A percentile compares a stretch with the other conserved stretches of the same genome.
Evolutionary conservation across 805 yeast genomes (phyloP).

Genomic region (Candida andamanensis): DNA sequence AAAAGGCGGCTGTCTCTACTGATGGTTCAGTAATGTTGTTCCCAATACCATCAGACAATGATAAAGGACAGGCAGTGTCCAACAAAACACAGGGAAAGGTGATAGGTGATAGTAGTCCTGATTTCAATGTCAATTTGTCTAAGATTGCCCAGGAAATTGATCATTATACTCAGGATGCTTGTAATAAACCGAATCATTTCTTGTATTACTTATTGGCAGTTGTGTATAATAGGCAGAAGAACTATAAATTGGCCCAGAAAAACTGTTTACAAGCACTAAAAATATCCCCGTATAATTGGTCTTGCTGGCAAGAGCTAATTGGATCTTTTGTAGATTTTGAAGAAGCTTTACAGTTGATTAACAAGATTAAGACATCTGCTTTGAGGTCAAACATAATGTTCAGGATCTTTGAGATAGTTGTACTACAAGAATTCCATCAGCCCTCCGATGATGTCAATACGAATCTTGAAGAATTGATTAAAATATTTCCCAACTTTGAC

Average conservation of each 20-base stretch:
- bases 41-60: conserved; percentile 16
- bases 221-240: conserved; percentile 57
- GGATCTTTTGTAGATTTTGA: conserved; percentile 57
- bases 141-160: conserved; percentile 39
- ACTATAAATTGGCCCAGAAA: conserved; percentile 55
- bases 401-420: conserved; percentile 57
- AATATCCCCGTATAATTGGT: conserved; percentile 84
- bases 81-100: conserved; percentile 2
- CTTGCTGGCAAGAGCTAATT: conserved; percentile 82
- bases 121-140: conserved; percentile 27
- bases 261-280: conserved; percentile 57
- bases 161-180: conserved; percentile 15
- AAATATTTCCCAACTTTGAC: conserved; percentile 65
- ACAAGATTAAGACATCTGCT: conserved; percentile 32
- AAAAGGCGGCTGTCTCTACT: conserved; percentile 60
- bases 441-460: conserved; percentile 33
- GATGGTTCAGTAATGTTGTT: conserved; percentile 57
- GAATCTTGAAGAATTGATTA: conserved; percentile 43
- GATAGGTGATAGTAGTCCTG: conserved; percentile 5
- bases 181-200: conserved; percentile 46
- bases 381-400: conserved; percentile 30
- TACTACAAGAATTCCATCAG: conserved; percentile 77
- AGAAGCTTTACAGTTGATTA: conserved; percentile 45
- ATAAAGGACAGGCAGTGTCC: too few species aligned
- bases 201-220: conserved; percentile 71